phyloP scores from a whole-genome alignment of 768 basidiomycete genomes.

The Leucogyrophana mollusca region DNA sequence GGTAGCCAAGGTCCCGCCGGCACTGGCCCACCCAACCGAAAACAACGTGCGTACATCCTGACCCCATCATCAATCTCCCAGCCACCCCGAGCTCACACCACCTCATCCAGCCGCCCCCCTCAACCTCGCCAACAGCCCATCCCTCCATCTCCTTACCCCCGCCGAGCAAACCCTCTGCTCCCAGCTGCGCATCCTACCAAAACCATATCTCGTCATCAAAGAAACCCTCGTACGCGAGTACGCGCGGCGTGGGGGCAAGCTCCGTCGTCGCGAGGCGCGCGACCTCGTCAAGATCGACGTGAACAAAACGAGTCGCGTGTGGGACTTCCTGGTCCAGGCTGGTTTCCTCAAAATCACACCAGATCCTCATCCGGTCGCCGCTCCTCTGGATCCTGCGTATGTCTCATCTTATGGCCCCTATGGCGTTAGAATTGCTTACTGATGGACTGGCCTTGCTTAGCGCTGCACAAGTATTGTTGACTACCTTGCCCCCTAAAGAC shows the following conservation, averaged over 20 bases:
- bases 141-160: slow-evolving; percentile 84
- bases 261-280: slow-evolving; percentile 84
- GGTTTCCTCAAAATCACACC: slow-evolving; percentile 75
- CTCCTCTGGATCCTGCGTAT: slow-evolving; percentile 36
- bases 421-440: slow-evolving; percentile 11
- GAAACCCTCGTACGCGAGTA: slow-evolving; percentile 94
- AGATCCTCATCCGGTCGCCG: slow-evolving; percentile 39
- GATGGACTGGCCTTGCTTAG: too few relatives aligned
- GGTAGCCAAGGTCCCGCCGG: slow-evolving; percentile 33
- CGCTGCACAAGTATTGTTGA: slow-evolving; percentile 13
- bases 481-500: slow-evolving; percentile 26
- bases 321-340: slow-evolving; percentile 89
- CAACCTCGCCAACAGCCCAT: slow-evolving; percentile 88
- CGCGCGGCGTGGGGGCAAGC: slow-evolving; percentile 82
- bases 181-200: slow-evolving; percentile 85
- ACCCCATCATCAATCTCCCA: background rate
- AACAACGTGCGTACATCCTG: slow-evolving; percentile 34
- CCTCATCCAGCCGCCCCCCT: slow-evolving; percentile 54
- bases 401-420: slow-evolving; percentile 10
- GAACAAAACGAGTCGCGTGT: slow-evolving; percentile 88
- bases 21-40: slow-evolving; percentile 38
- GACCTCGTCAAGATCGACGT: slow-evolving; percentile 92
- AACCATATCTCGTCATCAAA: slow-evolving; percentile 95
- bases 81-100: slow-evolving; percentile 1
- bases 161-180: slow-evolving; percentile 90